Conservation (phyloP, 2,329 filamentous ascomycete genomes). For the Coniosporium tulheliwenetii region DNA sequence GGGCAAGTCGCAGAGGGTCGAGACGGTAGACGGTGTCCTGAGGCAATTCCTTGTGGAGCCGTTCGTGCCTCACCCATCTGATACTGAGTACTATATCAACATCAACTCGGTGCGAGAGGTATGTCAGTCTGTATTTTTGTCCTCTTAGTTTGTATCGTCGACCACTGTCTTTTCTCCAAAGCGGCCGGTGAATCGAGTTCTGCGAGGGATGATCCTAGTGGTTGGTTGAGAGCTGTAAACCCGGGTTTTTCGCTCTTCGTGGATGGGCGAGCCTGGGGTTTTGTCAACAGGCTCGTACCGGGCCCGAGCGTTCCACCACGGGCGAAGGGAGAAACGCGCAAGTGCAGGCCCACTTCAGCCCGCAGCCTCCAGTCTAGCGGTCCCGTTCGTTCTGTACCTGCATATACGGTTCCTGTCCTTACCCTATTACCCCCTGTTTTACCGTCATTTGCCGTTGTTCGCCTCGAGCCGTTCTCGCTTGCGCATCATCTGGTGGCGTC, state of each 20-base stretch:
- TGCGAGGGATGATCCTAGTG: background rate
- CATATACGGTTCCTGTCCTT: too few relatives aligned
- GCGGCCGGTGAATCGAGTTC: background rate
- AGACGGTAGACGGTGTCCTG: conserved; percentile 76
- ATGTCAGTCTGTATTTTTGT: conserved; percentile 32
- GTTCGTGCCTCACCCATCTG: conserved; percentile 87
- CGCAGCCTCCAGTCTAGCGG: too few relatives aligned
- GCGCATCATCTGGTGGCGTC: background rate
- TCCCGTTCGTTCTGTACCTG: too few relatives aligned
- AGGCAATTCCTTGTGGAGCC: conserved; percentile 97
- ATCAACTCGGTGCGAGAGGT: conserved; percentile 99
- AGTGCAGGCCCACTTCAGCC: too few relatives aligned
- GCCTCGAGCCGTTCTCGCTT: background rate
- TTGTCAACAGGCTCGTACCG: background rate
- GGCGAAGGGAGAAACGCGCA: background rate
- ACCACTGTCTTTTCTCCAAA: too few relatives aligned
- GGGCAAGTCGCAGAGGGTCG: conserved; percentile 82
- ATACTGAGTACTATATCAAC: conserved; percentile 99
- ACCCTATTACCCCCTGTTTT: too few relatives aligned
- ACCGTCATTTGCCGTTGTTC: background rate
- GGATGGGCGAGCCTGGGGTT: too few relatives aligned
- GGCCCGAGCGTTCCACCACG: background rate
- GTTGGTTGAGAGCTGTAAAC: too few relatives aligned
- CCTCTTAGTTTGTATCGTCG: background rate
- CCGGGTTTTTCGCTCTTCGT: too few relatives aligned